Evolutionary conservation across 139 green algal species (phyloP), one percentile per base, ranked within the genome.

Genomic region (Chlamydomonas eustigma): DNA sequence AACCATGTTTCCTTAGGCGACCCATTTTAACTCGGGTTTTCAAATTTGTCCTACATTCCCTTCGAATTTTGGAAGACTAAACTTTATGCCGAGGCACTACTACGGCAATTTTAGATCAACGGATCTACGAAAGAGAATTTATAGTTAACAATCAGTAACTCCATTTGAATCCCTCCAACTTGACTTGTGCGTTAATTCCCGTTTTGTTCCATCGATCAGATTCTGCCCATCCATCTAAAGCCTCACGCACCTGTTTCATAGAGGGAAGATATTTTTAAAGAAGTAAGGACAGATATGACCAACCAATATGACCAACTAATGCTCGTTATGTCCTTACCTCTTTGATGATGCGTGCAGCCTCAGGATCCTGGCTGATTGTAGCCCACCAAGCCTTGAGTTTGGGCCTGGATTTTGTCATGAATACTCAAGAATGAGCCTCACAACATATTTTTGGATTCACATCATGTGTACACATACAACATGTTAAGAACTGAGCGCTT

Each of bases 311-410:
- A 28, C 44, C 12, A 18, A 12, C 44, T 18, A 58, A n/a, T n/a
- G n/a, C n/a, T n/a, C n/a, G n/a, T n/a, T n/a, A n/a, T n/a, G 44
- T 18, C 12, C 44, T 12, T 18, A 58, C 44, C 44, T 58, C 44
- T 28, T 18, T 18, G 12, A 58, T 12, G 12, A 58, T 18, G 12
- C 18, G 12, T 12, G 44, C 44, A 28, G 44, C 44, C 44, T 58
- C 44, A 28, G 44, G 44, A 18, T 58, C 44, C 44, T 58, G 44
- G 12, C 18, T 12, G 12, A 58, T 58, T 12, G 18, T 12, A 12
- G 31, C 68, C 81, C 85, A 95, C 85, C 86, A 94, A 4, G 63
- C 73, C 37, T 44, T 78, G 52, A 94, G 80, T 76, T 88, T 90
- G 73, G 88, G 89, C 25, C 88, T 79, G 32, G n/a, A n/a, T n/a